Percentiles rank a stretch among this genome's conserved stretches.
Evolutionary conservation across 768 basidiomycete genomes (phyloP).

Genomic region (Mycena alexandri): DNA sequence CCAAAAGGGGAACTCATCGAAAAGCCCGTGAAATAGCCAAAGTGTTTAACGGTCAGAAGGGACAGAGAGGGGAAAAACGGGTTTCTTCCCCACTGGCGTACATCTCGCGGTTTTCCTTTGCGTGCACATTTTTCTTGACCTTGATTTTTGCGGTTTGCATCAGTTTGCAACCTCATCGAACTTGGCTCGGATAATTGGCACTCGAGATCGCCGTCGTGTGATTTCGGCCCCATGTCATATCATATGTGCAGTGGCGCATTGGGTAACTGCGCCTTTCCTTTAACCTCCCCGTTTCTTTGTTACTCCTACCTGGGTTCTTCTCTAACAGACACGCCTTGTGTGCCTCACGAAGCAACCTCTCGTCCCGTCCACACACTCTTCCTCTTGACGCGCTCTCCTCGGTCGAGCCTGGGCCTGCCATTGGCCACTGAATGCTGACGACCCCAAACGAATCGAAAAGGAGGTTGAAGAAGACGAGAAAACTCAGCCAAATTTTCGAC

Average conservation of each 20-base stretch:
- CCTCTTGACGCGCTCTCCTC: not conserved
- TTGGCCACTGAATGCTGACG: conserved; percentile 5
- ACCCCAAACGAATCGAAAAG: conserved; percentile 28
- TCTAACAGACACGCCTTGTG: not conserved
- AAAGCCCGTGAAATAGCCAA: no score
- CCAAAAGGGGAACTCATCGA: no score
- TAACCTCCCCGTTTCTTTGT: not conserved
- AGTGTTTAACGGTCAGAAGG: no score
- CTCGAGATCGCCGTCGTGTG: not conserved
- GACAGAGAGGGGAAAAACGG: no score
- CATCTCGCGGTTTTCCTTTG: no score
- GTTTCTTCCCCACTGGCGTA: no score
- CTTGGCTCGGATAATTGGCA: not conserved
- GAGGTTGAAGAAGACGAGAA: conserved; percentile 57
- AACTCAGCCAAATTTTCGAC: conserved; percentile 59
- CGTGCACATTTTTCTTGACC: no score
- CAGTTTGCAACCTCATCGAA: no score
- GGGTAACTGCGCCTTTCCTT: not conserved
- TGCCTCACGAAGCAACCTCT: not conserved
- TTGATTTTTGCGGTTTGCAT: no score
- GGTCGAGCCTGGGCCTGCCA: not conserved
- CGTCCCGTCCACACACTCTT: not conserved
- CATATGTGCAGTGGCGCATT: not conserved
- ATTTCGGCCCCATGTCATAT: conserved; percentile 2
- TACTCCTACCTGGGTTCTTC: not conserved